Evolutionary conservation across 345 rosid species (phyloP).

Genomic region (Brassica incana): DNA sequence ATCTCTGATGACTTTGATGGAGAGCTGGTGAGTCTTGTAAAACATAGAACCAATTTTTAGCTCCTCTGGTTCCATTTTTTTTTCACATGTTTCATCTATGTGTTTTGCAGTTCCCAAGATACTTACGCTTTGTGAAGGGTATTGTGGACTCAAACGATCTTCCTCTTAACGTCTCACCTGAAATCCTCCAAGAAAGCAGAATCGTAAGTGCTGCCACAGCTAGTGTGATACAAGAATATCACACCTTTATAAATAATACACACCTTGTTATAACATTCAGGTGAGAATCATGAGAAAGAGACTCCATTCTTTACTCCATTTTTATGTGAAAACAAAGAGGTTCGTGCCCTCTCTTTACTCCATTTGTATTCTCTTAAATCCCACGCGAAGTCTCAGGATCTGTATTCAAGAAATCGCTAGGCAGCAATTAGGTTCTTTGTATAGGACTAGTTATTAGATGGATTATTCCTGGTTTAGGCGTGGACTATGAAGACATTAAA

Average conservation of each 20-base stretch:
- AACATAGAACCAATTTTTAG: background rate
- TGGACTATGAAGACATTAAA: too few relatives aligned
- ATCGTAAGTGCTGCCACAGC: conserved; percentile 47
- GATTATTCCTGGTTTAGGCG: too few relatives aligned
- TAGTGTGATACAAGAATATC: background rate
- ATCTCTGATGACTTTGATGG: conserved; percentile 99
- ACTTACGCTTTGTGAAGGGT: conserved; percentile 94
- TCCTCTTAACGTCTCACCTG: conserved; percentile 95
- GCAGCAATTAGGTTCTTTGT: too few relatives aligned
- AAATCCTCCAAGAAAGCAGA: conserved; percentile 94
- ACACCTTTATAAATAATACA: background rate
- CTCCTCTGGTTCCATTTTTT: background rate
- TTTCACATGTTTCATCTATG: background rate
- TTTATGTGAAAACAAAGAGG: conserved; percentile 79
- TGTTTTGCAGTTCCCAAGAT: conserved; percentile 78
- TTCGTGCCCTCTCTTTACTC: conserved; percentile 14
- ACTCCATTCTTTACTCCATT: conserved; percentile 29
- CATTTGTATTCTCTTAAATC: background rate
- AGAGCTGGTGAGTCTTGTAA: conserved; percentile 63
- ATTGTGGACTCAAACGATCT: conserved; percentile 94
- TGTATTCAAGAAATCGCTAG: too few relatives aligned
- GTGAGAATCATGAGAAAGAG: conserved; percentile 98
- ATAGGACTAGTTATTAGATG: too few relatives aligned
- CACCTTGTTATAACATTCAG: conserved; percentile 32
- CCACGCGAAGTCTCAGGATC: background rate